Evolutionary conservation across 306 rosid genomes (phyloP), one percentile per base, ranked within the genome.

Genomic region (Trichosanthes cucumerina): DNA sequence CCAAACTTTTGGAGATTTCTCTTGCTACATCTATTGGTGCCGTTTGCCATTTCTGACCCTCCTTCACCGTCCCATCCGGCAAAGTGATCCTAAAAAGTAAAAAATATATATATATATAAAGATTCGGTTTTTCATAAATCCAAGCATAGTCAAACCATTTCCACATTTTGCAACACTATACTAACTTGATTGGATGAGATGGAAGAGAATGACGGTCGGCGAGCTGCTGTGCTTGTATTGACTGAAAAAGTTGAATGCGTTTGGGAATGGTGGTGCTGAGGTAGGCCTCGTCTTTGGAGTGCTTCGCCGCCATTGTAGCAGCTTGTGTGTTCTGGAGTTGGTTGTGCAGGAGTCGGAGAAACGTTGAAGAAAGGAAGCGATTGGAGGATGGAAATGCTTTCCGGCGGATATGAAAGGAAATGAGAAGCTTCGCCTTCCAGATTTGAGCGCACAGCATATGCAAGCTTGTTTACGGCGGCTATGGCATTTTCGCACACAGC

Each of bases 1-100:
- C 96, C 71, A 95, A 79, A 46, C 90, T 89, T 86, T 95, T 95
- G 0, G 96, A 88, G 78, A 95, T 92, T 56, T 84, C 97, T 71
- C 78, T 91, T 13, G 97, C 98, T 2, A 95, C 77, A 44, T 92
- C 97, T 0, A 92, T 23, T 1, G 97, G 98, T 49, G 98, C 84
- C 0, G 97, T 88, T 58, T 60, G 77, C 96, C 97, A 89, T 81
- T 81, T 92, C 86, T 91, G 88, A 19, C 89, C 93, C 16, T 87
- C 95, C 88, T 79, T 95, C 36, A 88, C 92, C 26, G 62, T 86
- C 75, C 93, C 92, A 50, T 91, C 90, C 76, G 84, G 91, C 80
- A 95, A 87, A 8, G 88, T 89, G 2, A 95, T 91, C 83, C 92
- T 88, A 18, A 41, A n/a, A 10, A 7, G 44, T 34, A 44, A 56